Evolutionary conservation across 257 asterid species (phyloP).

Genomic region (Jaltomata sinuosa): DNA sequence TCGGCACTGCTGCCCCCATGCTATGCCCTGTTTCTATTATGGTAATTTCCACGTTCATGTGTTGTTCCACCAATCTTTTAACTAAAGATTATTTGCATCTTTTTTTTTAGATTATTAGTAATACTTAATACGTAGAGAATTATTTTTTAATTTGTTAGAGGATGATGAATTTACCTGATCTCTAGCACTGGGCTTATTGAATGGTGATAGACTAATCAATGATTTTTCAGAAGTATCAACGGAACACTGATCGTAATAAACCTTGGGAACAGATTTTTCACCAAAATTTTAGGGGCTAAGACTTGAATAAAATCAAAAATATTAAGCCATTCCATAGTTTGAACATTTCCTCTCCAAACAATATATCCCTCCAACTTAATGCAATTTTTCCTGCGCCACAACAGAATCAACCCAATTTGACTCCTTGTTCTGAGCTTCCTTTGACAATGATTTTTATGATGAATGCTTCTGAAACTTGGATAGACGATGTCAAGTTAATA

Average conservation of each 20-base stretch:
- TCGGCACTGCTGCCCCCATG: constrained; percentile 47
- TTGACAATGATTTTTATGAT: constrained; percentile 14
- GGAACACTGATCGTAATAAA: constrained; percentile 11
- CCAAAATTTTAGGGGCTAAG: no score
- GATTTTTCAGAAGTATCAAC: constrained; percentile 17
- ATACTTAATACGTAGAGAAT: no score
- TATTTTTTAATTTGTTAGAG: no score
- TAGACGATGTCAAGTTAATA: constrained; percentile 32
- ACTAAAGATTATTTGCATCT: no score
- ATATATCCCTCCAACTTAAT: constrained; percentile 52
- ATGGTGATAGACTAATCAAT: background rate
- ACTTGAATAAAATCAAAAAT: no score
- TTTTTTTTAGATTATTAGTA: no score
- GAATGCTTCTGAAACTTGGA: constrained; percentile 29
- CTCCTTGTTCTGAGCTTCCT: background rate
- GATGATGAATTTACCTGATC: constrained; percentile 40
- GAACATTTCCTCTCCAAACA: constrained; percentile 60
- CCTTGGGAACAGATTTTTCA: no score
- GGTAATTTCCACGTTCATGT: constrained; percentile 40
- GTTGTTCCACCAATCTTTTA: constrained; percentile 24
- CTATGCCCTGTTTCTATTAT: constrained; percentile 61
- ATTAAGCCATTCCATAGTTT: no score
- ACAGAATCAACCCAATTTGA: constrained; percentile 37
- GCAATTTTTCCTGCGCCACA: constrained; percentile 47
- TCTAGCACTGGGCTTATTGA: constrained; percentile 22